Base-by-base conservation (phyloP, 164 flowering plant species). In the Warburgia ugandensis region DNA sequence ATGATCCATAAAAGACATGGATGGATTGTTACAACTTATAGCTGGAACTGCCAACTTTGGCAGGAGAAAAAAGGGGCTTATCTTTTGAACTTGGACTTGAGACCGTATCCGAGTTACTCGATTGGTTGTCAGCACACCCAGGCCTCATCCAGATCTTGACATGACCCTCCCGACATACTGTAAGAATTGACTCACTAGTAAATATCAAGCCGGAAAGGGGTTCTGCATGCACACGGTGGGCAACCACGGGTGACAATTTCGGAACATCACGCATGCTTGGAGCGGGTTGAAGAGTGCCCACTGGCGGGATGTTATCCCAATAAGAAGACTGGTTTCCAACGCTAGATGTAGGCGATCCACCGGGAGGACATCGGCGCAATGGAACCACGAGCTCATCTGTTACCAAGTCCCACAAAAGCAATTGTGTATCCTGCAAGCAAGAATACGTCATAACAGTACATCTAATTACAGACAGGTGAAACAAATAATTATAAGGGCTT, bases 351-450 rank as follows among this genome's bases (percentile, higher is more conserved):
- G 99, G 99, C 40, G 99, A 92, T 3, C 95, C 97, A 50, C 95
- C 94, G 28, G 87, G 83, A 31, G 88, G 75, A 27, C 62, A 64
- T 31, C 97, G 79, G 2, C 97, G 94, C 27, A 89, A 53, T 2
- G 99, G 99, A 25, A 86, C 96, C 12, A 89, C 95, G 50, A 94
- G 79, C 64, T 94, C 99, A 55, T 94, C 97, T 89, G 78, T 77
- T 64, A 75, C 83, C 31, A 94, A 65, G 73, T 89, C 99, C 99
- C 99, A 94, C 10, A 94, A 55, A 42, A 94, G 84, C 71, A 94
- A 66, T 46, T 75, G 92, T 25, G 99, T 86, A 59, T 94, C 99
- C 99, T 94, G 80, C 50, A n/a, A n/a, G n/a, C n/a, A n/a, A n/a
- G n/a, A n/a, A n/a, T n/a, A n/a, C n/a, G n/a, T n/a, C n/a, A n/a